A percentile compares a stretch with the other conserved stretches of the same genome.
phyloP scores from a whole-genome alignment of 345 rosid species.

The Eutrema japonicum region DNA sequence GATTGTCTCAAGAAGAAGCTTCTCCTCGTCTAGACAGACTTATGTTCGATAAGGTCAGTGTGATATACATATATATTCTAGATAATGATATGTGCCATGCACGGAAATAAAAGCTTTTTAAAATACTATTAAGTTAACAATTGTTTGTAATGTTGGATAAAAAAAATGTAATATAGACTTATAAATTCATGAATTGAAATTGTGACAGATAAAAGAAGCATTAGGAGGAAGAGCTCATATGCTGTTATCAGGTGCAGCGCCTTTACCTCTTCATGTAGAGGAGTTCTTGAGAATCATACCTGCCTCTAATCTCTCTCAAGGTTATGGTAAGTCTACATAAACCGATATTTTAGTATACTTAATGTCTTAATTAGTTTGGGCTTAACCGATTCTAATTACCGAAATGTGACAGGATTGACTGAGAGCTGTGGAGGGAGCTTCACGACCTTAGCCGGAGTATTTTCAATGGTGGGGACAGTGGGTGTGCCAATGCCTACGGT shows the following conservation, averaged over 20 bases:
- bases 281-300: constrained; percentile 84
- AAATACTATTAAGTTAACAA: not conserved
- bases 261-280: constrained; percentile 86
- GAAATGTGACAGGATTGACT: constrained; percentile 68
- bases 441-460: constrained; percentile 74
- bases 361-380: not conserved
- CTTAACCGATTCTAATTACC: constrained; percentile 11
- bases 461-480: constrained; percentile 87
- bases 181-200: constrained; percentile 10
- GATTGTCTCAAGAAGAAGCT: constrained; percentile 82
- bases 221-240: constrained; percentile 81
- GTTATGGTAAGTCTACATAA: constrained; percentile 67
- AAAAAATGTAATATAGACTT: not conserved
- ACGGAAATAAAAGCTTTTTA: not conserved
- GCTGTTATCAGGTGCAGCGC: constrained; percentile 93
- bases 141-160: not conserved
- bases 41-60: constrained; percentile 75
- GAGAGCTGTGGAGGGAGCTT: constrained; percentile 93
- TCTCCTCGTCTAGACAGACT: constrained; percentile 81
- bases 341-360: not conserved
- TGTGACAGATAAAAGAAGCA: constrained; percentile 68
- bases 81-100: not conserved
- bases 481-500: constrained; percentile 90
- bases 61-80: not conserved
- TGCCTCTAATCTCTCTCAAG: constrained; percentile 84